Base-by-base conservation (phyloP, 306 rosid species). In the Bauhinia variegata region DNA sequence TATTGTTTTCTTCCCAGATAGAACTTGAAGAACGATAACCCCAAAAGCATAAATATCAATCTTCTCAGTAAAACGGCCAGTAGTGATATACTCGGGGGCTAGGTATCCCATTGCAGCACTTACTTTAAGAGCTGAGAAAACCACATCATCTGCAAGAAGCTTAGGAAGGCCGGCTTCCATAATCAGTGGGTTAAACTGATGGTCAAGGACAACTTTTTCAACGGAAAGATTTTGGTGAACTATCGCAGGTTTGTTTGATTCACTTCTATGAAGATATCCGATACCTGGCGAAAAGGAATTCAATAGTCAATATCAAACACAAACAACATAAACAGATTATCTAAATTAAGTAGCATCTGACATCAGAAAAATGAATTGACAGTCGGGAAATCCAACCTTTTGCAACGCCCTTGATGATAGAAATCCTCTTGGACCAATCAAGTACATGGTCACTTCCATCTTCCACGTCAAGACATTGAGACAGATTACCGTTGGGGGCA, bases 31-130 rank as follows among this genome's bases (percentile, higher is more conserved):
- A 39, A 90, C 75, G 11, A 93, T 86, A 54, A 93, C 86, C 54
- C 99, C 99, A 28, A 90, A 93, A 17, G 99, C 99, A 37, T 86
- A 93, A 71, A 90, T 62, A 75, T 93, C 99, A 63, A 96, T 93
- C 73, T 93, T 90, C 79, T 86, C 90, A 0, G 97, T 90, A 75
- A 88, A 90, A 12, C 96, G 96, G 55, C 99, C 99, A 0, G 96
- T 90, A 6, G 86, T 90, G 10, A 90, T 82, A 80, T 93, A 93
- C 76, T 93, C 99, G 0, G 97, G 97, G 58, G 99, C 99, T 11
- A 93, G 81, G 82, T 90, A 93, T 75, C 99, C 99, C 99, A 90
- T 90, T 34, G 99, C 97, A 34, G 99, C 99, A 70, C 99, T 93
- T 5, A 81, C 82, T 83, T 93, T 93, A n/a, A 93, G 85, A 61